phyloP scores from a whole-genome alignment of 164 flowering plant genomes.

The Annona cherimola region DNA sequence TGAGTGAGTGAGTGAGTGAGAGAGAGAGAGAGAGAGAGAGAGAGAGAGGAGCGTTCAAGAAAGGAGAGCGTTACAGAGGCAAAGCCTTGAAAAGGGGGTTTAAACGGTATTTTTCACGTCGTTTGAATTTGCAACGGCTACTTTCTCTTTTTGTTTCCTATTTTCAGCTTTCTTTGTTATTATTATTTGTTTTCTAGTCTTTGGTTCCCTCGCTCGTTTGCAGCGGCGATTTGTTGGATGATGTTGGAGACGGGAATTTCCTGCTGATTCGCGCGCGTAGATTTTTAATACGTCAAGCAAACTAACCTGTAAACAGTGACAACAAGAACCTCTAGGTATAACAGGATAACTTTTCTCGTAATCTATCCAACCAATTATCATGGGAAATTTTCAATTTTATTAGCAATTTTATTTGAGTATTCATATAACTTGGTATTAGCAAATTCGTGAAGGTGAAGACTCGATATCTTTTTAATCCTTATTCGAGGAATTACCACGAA shows the following conservation, averaged over 20 bases:
- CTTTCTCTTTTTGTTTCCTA: background rate
- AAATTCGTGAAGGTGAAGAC: no score
- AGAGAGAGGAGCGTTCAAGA: slow-evolving; percentile 5
- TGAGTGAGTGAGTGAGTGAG: background rate
- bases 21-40: slow-evolving; percentile 4
- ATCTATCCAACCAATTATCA: no score
- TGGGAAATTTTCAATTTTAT: background rate
- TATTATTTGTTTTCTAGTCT: no score
- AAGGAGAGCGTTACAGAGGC: background rate
- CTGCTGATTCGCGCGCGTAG: background rate
- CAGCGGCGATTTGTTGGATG: background rate
- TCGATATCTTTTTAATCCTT: no score
- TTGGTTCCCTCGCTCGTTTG: background rate
- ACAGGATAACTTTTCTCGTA: no score
- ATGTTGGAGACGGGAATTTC: background rate
- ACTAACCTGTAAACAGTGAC: no score
- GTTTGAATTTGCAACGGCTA: slow-evolving; percentile 16
- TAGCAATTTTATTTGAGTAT: no score
- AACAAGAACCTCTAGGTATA: no score
- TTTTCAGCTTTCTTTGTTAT: background rate
- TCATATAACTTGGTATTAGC: no score
- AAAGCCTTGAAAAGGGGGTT: background rate
- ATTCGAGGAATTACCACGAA: no score
- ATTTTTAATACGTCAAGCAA: no score
- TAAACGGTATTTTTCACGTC: slow-evolving; percentile 2